These are phyloP conservation scores for Bauhinia variegata DNA, from an alignment of 306 rosid genomes.

Conservation along the genomic window DNA sequence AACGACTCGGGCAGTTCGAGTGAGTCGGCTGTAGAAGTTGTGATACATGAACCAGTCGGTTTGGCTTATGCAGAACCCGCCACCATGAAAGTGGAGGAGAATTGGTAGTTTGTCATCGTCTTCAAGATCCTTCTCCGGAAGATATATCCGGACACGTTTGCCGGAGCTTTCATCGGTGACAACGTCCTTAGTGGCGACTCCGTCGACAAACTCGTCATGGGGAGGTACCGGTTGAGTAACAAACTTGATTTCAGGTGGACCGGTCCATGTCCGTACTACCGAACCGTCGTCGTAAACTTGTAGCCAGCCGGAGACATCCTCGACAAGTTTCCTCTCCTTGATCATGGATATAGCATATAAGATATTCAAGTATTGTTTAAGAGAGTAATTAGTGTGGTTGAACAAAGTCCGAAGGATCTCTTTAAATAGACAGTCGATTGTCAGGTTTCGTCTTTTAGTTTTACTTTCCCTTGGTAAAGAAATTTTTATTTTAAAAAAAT, in stretches of 20 bases:
- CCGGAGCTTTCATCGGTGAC: constrained; percentile 7
- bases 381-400: neutral
- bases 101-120: constrained; percentile 46
- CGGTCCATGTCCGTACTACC: constrained; percentile 67
- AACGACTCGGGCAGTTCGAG: constrained; percentile 42
- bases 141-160: constrained; percentile 48
- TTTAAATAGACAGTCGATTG: too few relatives aligned
- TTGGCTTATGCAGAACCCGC: constrained; percentile 72
- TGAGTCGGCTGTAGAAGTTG: constrained; percentile 43
- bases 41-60: constrained; percentile 70
- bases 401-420: neutral
- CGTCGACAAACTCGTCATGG: constrained; percentile 47
- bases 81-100: constrained; percentile 74
- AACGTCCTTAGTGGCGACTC: constrained; percentile 52
- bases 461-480: too few relatives aligned
- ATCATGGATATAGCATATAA: constrained; percentile 33
- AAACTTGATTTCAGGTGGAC: constrained; percentile 56
- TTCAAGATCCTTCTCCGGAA: constrained; percentile 37
- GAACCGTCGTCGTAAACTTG: constrained; percentile 63
- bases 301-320: constrained; percentile 68
- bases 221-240: constrained; percentile 56
- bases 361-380: neutral
- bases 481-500: too few relatives aligned
- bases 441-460: too few relatives aligned
- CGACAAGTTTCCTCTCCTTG: constrained; percentile 31